These are phyloP conservation scores for Pleurotus citrinopileatus DNA, from an alignment of 768 basidiomycete species.

Conservation along the genomic window DNA sequence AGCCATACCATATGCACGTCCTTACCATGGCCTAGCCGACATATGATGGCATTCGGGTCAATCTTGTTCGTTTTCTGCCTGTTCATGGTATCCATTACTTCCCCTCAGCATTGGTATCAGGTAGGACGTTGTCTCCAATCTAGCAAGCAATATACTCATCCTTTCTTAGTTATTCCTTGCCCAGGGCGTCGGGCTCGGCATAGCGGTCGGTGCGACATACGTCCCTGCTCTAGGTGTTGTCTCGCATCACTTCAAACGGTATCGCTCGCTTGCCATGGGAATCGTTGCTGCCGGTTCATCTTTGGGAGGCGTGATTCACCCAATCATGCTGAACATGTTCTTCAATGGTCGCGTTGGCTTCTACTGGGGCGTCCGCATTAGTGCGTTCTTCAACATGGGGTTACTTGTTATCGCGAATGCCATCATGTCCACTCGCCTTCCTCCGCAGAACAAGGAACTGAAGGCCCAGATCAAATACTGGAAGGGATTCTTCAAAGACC, in stretches of 20 bases:
- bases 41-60: constrained; percentile 26
- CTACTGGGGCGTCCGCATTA: constrained; percentile 36
- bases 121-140: constrained; percentile 13
- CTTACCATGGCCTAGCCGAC: constrained; percentile 16
- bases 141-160: neutral
- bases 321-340: constrained; percentile 42
- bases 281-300: constrained; percentile 36
- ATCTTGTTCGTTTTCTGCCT: constrained; percentile 28
- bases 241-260: constrained; percentile 41
- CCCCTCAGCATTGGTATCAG: constrained; percentile 27
- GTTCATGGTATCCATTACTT: constrained; percentile 29
- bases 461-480: constrained; percentile 25
- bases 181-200: constrained; percentile 45
- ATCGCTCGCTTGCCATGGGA: constrained; percentile 40
- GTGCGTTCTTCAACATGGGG: constrained; percentile 30
- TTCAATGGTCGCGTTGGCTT: constrained; percentile 22
- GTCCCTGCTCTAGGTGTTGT: constrained; percentile 45
- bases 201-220: constrained; percentile 50
- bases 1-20: constrained; percentile 13
- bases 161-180: constrained; percentile 39
- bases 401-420: constrained; percentile 27
- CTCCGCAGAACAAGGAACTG: constrained; percentile 29
- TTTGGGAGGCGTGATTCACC: constrained; percentile 41
- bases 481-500: constrained; percentile 35
- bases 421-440: constrained; percentile 37